Evolutionary conservation across 1,139 yeast genomes (phyloP).

Genomic region (Lodderomyces elongisporus): DNA sequence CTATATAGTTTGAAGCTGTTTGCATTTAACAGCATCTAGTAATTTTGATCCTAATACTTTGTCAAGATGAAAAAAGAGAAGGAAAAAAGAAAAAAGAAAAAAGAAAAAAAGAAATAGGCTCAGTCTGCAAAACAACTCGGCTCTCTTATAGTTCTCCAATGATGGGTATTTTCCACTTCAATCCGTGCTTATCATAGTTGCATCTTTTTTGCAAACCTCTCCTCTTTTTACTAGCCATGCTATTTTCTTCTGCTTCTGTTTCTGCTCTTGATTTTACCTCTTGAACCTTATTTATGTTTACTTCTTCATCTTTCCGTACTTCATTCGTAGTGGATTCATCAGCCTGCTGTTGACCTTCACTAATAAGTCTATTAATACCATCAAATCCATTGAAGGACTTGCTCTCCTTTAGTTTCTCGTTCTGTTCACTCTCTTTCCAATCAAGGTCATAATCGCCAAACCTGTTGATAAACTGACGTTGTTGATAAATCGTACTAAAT

Average conservation of each 20-base stretch:
- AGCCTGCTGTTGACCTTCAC: too few species aligned
- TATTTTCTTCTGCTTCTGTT: neutral
- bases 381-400: neutral
- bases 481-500: slow-evolving; percentile 44
- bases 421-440: slow-evolving; percentile 17
- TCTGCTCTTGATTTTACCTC: neutral
- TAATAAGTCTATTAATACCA: slow-evolving; percentile 2
- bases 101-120: too few species aligned
- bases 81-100: too few species aligned
- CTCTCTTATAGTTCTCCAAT: slow-evolving; percentile 38
- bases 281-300: neutral
- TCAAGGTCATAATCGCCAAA: slow-evolving; percentile 40
- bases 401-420: neutral
- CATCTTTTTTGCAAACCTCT: slow-evolving; percentile 17
- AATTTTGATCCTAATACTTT: too few species aligned
- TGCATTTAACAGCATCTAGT: too few species aligned
- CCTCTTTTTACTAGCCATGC: neutral
- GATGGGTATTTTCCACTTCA: slow-evolving; percentile 51
- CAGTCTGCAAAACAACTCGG: too few species aligned
- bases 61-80: too few species aligned
- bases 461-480: slow-evolving; percentile 42
- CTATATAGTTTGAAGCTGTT: too few species aligned
- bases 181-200: slow-evolving; percentile 35
- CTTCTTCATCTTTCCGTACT: slow-evolving; percentile 1
- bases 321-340: too few species aligned